A percentile compares a stretch with the other conserved stretches of the same genome.
Conservation (phyloP, 495 filamentous ascomycete species). For the Penicillium ucsense region DNA sequence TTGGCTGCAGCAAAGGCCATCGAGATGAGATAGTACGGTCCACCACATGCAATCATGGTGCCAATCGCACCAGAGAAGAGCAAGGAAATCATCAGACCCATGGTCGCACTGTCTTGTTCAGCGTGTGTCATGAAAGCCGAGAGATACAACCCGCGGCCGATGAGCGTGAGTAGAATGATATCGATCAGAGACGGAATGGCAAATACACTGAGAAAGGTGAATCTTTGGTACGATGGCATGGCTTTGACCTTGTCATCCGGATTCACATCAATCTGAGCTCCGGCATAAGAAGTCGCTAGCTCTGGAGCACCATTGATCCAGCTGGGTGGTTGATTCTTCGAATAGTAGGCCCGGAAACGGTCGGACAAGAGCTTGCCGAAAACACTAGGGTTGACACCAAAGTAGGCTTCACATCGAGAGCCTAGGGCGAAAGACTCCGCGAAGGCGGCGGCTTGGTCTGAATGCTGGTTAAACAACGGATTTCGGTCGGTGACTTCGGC, state of each 20-base stretch:
- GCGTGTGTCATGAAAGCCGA: slow-evolving; percentile 41
- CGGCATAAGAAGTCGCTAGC: slow-evolving; percentile 43
- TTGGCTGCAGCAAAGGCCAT: slow-evolving; percentile 53
- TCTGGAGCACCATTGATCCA: slow-evolving; percentile 41
- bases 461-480: slow-evolving; percentile 44
- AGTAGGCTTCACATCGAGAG: slow-evolving; percentile 51
- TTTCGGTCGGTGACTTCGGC: slow-evolving; percentile 50
- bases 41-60: slow-evolving; percentile 49
- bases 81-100: slow-evolving; percentile 47
- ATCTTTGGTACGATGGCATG: slow-evolving; percentile 40
- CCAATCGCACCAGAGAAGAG: slow-evolving; percentile 48
- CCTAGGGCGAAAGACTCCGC: slow-evolving; percentile 52
- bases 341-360: slow-evolving; percentile 42
- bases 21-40: slow-evolving; percentile 49
- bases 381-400: slow-evolving; percentile 43
- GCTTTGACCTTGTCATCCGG: slow-evolving; percentile 34
- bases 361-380: slow-evolving; percentile 48
- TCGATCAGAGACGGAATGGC: slow-evolving; percentile 52
- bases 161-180: slow-evolving; percentile 46
- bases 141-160: slow-evolving; percentile 49
- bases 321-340: slow-evolving; percentile 38
- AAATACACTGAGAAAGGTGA: slow-evolving; percentile 52
- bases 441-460: slow-evolving; percentile 52
- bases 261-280: slow-evolving; percentile 47
- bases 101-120: slow-evolving; percentile 44